Evolutionary conservation across 2,329 filamentous ascomycete genomes (phyloP), one percentile per base, ranked within the genome.

Genomic region (Phialophora expanda): DNA sequence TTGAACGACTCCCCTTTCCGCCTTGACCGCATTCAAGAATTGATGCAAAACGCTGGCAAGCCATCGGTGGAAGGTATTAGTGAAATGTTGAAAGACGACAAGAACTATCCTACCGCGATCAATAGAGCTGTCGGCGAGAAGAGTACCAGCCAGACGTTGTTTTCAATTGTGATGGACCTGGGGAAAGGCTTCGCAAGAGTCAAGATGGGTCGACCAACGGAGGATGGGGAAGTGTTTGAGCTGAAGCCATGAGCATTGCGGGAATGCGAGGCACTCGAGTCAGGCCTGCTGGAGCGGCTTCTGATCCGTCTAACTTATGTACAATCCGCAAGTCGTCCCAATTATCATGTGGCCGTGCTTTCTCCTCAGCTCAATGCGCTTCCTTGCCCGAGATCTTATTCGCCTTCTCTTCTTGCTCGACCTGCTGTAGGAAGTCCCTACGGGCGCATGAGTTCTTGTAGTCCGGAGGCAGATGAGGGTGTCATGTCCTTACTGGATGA

Each of bases 401-500:
- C 50, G 75, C 76, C 75, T 82, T 82, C 72, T 81, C 78, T 66
- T 81, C 81, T 61, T 78, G 80, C 69, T 83, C 80, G 58, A 81
- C 77, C 65, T 78, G 78, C 70, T 84, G 82, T 72, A 85, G 66
- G 74, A 84, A 85, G 65, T 84, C 80, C 75, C 82, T 84, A 71
- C 24, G 62, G 51, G 41, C 20, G n/a, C 14, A 56, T 65, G 30
- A 60, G 57, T 38, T n/a, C 26, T 46, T 28, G 38, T 38, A 14
- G 38, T 12, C 11, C 17, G 55, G 34, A 26, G 28, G 54, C n/a
- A 32, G 53, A 24, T 17, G 11, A 60, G 50, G 61, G 65, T 24
- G 32, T 12, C n/a, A n/a, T 44, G 38, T 59, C 32, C 62, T 66
- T 85, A 89, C 87, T 88, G 85, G 75, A 89, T 87, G 78, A 89